Evolutionary conservation across 257 asterid species (phyloP).

Genomic region (Misopates orontium): DNA sequence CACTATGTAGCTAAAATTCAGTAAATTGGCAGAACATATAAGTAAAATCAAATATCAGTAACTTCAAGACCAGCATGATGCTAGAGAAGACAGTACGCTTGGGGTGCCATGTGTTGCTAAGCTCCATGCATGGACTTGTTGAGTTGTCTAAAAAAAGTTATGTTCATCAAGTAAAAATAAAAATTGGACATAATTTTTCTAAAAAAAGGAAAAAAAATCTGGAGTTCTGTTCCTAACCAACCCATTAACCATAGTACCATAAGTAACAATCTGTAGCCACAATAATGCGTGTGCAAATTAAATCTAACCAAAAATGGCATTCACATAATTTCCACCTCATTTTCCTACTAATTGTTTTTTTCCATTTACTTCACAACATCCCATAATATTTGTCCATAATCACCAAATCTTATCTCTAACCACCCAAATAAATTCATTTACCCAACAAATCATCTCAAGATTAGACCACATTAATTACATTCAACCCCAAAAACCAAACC

Average conservation of each 20-base stretch:
- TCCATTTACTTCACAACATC: neutral
- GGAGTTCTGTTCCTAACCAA: too few relatives aligned
- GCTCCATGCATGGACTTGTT: too few relatives aligned
- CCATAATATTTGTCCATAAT: conserved; percentile 1
- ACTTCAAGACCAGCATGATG: neutral
- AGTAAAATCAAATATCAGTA: neutral
- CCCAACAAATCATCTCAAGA: neutral
- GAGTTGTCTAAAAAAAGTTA: too few relatives aligned
- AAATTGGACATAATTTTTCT: too few relatives aligned
- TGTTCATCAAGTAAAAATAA: too few relatives aligned
- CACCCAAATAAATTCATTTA: neutral
- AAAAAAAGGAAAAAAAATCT: too few relatives aligned
- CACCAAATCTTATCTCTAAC: conserved; percentile 25
- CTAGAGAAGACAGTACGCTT: too few relatives aligned
- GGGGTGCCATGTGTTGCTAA: too few relatives aligned
- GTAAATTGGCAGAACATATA: neutral
- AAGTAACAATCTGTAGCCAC: neutral
- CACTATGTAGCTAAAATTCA: too few relatives aligned
- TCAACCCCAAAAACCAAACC: neutral
- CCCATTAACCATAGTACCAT: neutral
- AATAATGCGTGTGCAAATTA: conserved; percentile 13
- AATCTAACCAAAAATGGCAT: conserved; percentile 16
- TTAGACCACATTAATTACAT: conserved; percentile 15
- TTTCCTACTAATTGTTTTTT: conserved; percentile 2
- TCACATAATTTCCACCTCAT: neutral